These are phyloP conservation scores for Didymella sp. DNA, from an alignment of 2,329 filamentous ascomycete genomes.

Conservation along the genomic window DNA sequence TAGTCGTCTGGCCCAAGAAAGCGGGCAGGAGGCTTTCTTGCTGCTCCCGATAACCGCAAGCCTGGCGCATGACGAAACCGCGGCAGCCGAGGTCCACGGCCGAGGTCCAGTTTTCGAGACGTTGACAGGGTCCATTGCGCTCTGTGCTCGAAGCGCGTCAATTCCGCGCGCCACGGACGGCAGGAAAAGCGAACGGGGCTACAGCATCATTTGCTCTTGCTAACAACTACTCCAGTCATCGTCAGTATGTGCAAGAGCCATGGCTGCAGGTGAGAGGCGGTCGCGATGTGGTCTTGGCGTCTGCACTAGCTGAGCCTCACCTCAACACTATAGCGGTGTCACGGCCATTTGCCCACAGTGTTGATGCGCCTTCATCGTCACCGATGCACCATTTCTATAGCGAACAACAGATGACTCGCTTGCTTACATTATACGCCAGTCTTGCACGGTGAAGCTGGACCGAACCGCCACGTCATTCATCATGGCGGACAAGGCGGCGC, in stretches of 20 bases:
- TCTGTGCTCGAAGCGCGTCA: conserved; percentile 5
- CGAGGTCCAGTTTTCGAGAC: conserved; percentile 37
- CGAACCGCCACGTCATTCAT: conserved; percentile 5
- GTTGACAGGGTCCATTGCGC: conserved; percentile 4
- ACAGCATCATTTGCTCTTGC: background rate
- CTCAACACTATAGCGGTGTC: conserved; percentile 32
- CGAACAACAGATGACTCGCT: conserved; percentile 8
- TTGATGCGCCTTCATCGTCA: conserved; percentile 6
- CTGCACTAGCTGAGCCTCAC: conserved; percentile 24
- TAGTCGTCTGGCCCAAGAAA: conserved; percentile 5
- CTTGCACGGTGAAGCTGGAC: background rate
- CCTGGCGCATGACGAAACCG: conserved; percentile 35
- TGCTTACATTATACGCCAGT: background rate
- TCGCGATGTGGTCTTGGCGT: conserved; percentile 17
- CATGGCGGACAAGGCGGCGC: conserved; percentile 39
- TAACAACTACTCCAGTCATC: background rate
- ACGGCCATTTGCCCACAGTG: conserved; percentile 10
- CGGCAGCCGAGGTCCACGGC: conserved; percentile 46
- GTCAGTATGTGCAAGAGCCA: background rate
- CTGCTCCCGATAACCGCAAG: conserved; percentile 29
- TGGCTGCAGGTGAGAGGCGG: background rate
- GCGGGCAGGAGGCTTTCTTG: conserved; percentile 27
- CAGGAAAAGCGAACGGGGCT: background rate
- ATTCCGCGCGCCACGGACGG: background rate
- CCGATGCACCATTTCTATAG: conserved; percentile 13